Base-by-base conservation (phyloP, 108 stramenopile species). In the Aurantiochytrium sp. region DNA sequence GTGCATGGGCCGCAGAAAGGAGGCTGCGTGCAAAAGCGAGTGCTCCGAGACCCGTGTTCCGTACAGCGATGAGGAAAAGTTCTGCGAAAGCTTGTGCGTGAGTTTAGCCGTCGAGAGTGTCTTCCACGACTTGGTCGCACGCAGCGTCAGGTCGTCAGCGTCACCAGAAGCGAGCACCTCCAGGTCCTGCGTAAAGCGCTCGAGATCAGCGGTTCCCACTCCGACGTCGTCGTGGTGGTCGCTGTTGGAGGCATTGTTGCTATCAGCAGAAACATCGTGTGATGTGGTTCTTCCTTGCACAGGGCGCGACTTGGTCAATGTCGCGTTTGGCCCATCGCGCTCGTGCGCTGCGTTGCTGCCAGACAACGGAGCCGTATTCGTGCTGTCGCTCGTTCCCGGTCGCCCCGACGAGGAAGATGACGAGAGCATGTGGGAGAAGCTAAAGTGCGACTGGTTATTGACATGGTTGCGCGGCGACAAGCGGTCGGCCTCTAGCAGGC, bases 141-240 rank as follows among this genome's bases (percentile, higher is more conserved):
- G 45, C 28, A 83, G 76, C n/a, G 76, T 53, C 49, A 83, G 45
- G 25, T 83, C 76, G 4, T 83, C 76, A 45, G 45, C 76, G 18
- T 69, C 42, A 0, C 64, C 64, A 6, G 76, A 14, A 1, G 76
- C 51, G 19, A 83, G n/a, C 25, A 3, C 43, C 76, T 83, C 76
- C 10, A 83, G 76, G 51, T 83, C 76, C 28, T 83, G 76, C n/a
- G 76, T 83, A 53, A 83, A 83, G n/a, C 51, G 45, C 28, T 83
- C 76, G 49, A 83, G 76, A 23, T 83, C 76, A n/a, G 51, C 51
- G 76, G 45, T 53, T 6, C 14, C 49, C 43, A 0, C 25, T 10
- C 25, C 4, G 51, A 47, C 64, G 42, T 69, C 35, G 6, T 42
- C 35, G 42, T 10, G 25, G 10, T 69, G 55, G 64, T 4, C 4